Percentiles rank a stretch among this genome's conserved stretches.
phyloP scores from a whole-genome alignment of 2,329 filamentous ascomycete genomes.

The Colletotrichum echinochloae region DNA sequence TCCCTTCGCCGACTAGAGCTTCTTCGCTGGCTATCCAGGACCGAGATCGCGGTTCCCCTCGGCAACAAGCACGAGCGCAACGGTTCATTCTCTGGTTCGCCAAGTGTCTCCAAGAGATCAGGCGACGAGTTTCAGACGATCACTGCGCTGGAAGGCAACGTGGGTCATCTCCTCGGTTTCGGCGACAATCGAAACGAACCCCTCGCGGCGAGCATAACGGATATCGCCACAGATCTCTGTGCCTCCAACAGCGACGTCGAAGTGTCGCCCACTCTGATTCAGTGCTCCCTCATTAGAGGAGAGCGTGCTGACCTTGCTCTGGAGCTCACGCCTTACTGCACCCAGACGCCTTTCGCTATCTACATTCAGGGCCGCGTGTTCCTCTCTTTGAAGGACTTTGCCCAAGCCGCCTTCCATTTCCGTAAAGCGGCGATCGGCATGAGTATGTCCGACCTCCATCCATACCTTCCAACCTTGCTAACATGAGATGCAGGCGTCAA shows the following conservation, averaged over 20 bases:
- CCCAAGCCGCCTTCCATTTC: slow-evolving; percentile 80
- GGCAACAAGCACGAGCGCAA: slow-evolving; percentile 55
- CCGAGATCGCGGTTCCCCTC: slow-evolving; percentile 65
- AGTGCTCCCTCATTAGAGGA: slow-evolving; percentile 71
- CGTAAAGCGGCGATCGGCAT: slow-evolving; percentile 85
- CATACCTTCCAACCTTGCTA: slow-evolving; percentile 43
- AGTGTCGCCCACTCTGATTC: slow-evolving; percentile 69
- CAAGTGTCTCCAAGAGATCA: slow-evolving; percentile 53
- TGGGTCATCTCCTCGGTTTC: slow-evolving; percentile 73
- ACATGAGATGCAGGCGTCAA: slow-evolving; percentile 56
- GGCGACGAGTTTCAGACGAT: slow-evolving; percentile 61
- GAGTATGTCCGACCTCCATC: slow-evolving; percentile 67
- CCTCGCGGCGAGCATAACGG: slow-evolving; percentile 71
- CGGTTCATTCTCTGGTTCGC: slow-evolving; percentile 49
- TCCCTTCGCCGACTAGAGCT: slow-evolving; percentile 80
- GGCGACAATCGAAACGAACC: slow-evolving; percentile 62
- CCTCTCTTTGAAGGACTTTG: slow-evolving; percentile 79
- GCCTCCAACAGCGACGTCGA: slow-evolving; percentile 75
- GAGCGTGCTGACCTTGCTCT: slow-evolving; percentile 70
- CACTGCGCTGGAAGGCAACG: slow-evolving; percentile 70
- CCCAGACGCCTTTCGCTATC: slow-evolving; percentile 71
- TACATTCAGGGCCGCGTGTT: slow-evolving; percentile 89
- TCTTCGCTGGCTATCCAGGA: slow-evolving; percentile 75
- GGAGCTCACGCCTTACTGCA: slow-evolving; percentile 67
- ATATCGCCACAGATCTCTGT: slow-evolving; percentile 74